phyloP scores from a whole-genome alignment of 345 rosid species.

The Syzygium aqueum region DNA sequence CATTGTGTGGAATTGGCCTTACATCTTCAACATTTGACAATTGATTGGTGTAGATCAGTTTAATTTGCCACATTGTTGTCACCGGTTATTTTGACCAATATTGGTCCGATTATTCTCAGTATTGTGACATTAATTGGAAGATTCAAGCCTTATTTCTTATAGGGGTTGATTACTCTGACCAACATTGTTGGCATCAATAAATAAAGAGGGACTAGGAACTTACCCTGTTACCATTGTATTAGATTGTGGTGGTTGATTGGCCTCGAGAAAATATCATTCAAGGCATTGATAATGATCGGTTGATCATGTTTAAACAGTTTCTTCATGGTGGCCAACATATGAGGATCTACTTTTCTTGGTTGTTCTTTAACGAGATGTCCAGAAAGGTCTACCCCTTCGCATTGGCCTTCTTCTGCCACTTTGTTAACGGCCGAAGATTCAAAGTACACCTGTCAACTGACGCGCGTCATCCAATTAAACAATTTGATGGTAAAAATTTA shows the following conservation, averaged over 20 bases:
- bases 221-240: fast-evolving
- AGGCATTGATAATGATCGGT: not conserved
- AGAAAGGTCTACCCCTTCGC: too few relatives aligned
- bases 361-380: too few relatives aligned
- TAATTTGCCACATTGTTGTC: not conserved
- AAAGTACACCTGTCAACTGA: too few relatives aligned
- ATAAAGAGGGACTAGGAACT: not conserved
- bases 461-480: too few relatives aligned
- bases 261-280: not conserved
- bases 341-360: too few relatives aligned
- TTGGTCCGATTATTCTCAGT: not conserved
- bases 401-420: too few relatives aligned
- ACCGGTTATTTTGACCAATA: not conserved
- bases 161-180: not conserved
- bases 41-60: too few relatives aligned
- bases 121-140: not conserved
- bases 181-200: not conserved
- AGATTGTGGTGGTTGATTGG: not conserved
- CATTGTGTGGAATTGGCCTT: not conserved
- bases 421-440: too few relatives aligned
- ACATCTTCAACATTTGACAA: not conserved
- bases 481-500: too few relatives aligned
- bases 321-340: not conserved
- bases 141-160: not conserved
- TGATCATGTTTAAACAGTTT: too few relatives aligned